These are phyloP conservation scores for Dalechampia spathulata DNA, from an alignment of 441 rosid genomes.

Conservation along the genomic window DNA sequence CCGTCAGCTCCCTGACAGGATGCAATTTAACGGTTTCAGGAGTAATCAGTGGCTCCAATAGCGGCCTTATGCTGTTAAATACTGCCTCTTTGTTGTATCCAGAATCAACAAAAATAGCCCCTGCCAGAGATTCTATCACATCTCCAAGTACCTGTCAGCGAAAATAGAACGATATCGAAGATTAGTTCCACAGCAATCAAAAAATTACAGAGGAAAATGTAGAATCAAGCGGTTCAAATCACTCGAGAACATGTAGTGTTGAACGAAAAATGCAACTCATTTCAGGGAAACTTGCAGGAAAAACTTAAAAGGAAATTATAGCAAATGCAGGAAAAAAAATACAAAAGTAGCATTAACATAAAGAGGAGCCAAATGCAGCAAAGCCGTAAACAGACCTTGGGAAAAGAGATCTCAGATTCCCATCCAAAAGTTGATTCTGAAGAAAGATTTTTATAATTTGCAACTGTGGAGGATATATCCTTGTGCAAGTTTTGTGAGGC, in stretches of 20 bases:
- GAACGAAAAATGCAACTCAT: too few relatives aligned
- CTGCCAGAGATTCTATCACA: conserved; percentile 78
- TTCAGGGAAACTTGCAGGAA: too few relatives aligned
- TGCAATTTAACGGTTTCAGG: conserved; percentile 54
- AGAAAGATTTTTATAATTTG: conserved; percentile 26
- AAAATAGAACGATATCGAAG: too few relatives aligned
- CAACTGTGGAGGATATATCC: conserved; percentile 33
- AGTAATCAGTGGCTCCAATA: conserved; percentile 67
- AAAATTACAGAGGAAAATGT: background rate
- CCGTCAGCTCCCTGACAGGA: conserved; percentile 56
- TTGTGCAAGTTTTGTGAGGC: conserved; percentile 60
- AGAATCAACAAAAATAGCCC: conserved; percentile 81
- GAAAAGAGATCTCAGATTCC: conserved; percentile 65
- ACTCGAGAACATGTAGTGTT: too few relatives aligned
- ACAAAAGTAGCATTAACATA: background rate
- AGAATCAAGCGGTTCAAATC: background rate
- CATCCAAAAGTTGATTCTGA: conserved; percentile 53
- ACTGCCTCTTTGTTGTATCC: conserved; percentile 54
- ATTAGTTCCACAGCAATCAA: too few relatives aligned
- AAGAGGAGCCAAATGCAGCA: background rate
- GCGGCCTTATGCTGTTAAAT: conserved; percentile 53
- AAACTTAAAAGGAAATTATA: too few relatives aligned
- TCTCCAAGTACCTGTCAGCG: conserved; percentile 79
- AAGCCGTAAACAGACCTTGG: conserved; percentile 52
- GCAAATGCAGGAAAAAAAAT: too few relatives aligned